Evolutionary conservation across 1,284 basidiomycete genomes (phyloP).

Genomic region (Leucoagaricus sp.): DNA sequence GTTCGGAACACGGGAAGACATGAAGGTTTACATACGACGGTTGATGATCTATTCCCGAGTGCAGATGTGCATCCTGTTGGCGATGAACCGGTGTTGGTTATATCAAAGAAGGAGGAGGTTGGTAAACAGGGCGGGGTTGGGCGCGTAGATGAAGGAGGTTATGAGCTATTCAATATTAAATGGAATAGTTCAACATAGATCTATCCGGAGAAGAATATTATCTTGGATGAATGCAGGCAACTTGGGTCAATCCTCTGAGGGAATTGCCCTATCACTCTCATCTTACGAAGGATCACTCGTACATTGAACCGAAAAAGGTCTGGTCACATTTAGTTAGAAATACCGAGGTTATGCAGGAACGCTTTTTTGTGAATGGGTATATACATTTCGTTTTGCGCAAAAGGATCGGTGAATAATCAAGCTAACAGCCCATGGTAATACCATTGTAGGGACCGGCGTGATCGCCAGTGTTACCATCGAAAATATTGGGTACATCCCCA

Average conservation of each 20-base stretch:
- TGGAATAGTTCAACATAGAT: conserved; percentile 40
- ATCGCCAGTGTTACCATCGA: conserved; percentile 28
- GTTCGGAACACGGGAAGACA: conserved; percentile 69
- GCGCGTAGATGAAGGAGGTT: conserved; percentile 69
- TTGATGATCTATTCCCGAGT: conserved; percentile 59
- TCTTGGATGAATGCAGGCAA: too few relatives aligned
- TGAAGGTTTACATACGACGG: conserved; percentile 57
- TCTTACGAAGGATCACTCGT: too few relatives aligned
- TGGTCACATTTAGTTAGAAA: too few relatives aligned
- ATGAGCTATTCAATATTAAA: conserved; percentile 67
- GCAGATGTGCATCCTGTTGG: background rate
- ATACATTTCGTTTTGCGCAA: background rate
- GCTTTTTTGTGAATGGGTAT: background rate
- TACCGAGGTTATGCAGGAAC: too few relatives aligned
- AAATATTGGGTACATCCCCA: conserved; percentile 51
- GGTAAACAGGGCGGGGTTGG: conserved; percentile 53
- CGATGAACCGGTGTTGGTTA: conserved; percentile 41
- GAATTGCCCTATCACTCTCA: too few relatives aligned
- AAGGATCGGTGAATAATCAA: background rate
- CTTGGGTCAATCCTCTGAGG: too few relatives aligned
- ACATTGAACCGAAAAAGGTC: too few relatives aligned
- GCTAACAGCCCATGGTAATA: conserved; percentile 32
- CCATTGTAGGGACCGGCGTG: conserved; percentile 38
- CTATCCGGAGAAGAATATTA: background rate
- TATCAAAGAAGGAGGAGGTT: conserved; percentile 48